phyloP scores from a whole-genome alignment of 441 rosid genomes.

The Viola pubescens region DNA sequence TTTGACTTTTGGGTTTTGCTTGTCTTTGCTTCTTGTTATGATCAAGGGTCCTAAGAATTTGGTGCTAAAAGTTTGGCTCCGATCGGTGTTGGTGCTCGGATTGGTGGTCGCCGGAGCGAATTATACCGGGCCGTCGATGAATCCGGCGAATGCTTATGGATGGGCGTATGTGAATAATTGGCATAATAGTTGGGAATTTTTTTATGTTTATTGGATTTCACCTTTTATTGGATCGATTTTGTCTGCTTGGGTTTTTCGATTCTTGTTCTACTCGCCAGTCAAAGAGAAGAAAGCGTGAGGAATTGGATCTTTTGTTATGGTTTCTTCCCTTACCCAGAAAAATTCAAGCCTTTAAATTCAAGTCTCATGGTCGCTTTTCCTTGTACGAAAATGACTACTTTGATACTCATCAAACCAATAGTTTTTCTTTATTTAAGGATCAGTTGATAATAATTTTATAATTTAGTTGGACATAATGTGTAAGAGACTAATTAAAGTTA shows the following conservation, averaged over 20 bases:
- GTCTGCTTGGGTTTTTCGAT: slow-evolving; percentile 53
- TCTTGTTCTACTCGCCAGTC: slow-evolving; percentile 24
- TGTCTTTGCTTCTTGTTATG: slow-evolving; percentile 38
- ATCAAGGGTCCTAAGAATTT: slow-evolving; percentile 49
- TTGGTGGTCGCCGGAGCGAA: slow-evolving; percentile 39
- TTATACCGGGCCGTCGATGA: slow-evolving; percentile 70
- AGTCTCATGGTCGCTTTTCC: too few species aligned
- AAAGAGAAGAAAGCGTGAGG: slow-evolving; percentile 20
- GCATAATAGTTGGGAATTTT: slow-evolving; percentile 76
- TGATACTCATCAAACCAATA: too few species aligned
- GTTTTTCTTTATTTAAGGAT: too few species aligned
- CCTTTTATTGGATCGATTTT: slow-evolving; percentile 64
- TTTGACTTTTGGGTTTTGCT: slow-evolving; percentile 46
- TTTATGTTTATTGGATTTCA: slow-evolving; percentile 77
- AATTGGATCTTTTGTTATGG: not conserved
- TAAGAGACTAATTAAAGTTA: too few species aligned
- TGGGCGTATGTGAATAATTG: slow-evolving; percentile 72
- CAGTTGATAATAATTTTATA: too few species aligned
- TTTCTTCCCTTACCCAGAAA: not conserved
- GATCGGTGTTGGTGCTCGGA: slow-evolving; percentile 39
- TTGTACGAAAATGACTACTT: too few species aligned
- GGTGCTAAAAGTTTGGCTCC: slow-evolving; percentile 39
- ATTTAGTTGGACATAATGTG: too few species aligned
- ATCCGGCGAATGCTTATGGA: slow-evolving; percentile 84
- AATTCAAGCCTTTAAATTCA: too few species aligned